Evolutionary conservation across 148 eudicot genomes (phyloP), one percentile per base, ranked within the genome.

Genomic region (Cornus suecica): DNA sequence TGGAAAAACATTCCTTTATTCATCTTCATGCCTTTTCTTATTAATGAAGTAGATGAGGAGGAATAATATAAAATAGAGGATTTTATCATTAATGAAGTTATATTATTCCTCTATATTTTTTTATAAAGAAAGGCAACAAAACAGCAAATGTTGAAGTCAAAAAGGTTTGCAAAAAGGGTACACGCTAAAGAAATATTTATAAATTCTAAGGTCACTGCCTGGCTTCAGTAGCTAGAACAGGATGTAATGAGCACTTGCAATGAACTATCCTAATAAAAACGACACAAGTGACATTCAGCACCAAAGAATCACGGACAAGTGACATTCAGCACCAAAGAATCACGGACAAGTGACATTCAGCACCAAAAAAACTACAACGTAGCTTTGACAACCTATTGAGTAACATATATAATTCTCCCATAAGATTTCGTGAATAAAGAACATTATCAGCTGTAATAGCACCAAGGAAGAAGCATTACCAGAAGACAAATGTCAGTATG

Each of bases 401-500:
- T 25, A 25, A n/a, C 5, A 32, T 18, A n/a, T 28, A 18, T 30
- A 58, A n/a, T 61, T 61, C 58, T 22, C 28, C 10, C 30, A 48
- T 34, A 27, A 60, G 60, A 52, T 28, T 58, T 32, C 66, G 63
- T 18, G 11, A 42, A 42, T 64, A 18, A 27, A 69, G 31, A 71
- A 11, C 22, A 26, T 30, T 25, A 76, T 31, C 51, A 73, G 41
- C 45, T n/a, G 24, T 31, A 60, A 61, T n/a, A 79, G 11, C 30
- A 77, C 34, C 14, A 42, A 37, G 25, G 64, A 63, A 77, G 66
- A 34, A 68, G 27, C 37, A 31, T 74, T 89, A 92, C 98, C 98
- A 92, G 87, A 82, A 88, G 79, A 75, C 85, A 84, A 45, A 68
- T 56, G 76, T 93, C 91, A 29, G 92, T 84, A 85, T 88, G 84